A percentile compares a stretch with the other conserved stretches of the same genome.
phyloP scores from a whole-genome alignment of 2,329 filamentous ascomycete species.

The Cercospora sp. region DNA sequence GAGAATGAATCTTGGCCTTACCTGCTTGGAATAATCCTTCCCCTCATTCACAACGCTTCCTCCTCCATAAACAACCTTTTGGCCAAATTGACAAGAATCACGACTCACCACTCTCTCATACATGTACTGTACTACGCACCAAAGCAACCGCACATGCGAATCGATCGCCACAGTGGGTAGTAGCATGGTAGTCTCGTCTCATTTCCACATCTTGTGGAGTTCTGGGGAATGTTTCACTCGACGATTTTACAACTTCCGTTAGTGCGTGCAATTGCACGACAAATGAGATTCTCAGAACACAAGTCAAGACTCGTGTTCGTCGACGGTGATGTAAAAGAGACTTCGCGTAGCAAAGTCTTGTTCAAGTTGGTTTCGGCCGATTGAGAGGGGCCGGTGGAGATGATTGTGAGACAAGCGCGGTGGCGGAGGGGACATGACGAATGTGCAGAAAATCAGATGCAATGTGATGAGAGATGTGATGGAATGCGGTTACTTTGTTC shows the following conservation, averaged over 20 bases:
- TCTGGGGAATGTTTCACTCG: constrained; percentile 1
- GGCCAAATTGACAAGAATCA: not conserved
- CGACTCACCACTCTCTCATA: not conserved
- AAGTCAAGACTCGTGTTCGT: not conserved
- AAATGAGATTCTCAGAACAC: not conserved
- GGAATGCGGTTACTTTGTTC: not conserved
- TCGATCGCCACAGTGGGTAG: not conserved
- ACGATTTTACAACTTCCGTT: constrained; percentile 1
- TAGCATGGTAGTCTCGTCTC: not conserved
- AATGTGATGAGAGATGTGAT: not conserved
- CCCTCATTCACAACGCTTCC: not conserved
- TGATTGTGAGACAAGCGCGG: not conserved
- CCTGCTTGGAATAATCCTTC: not conserved
- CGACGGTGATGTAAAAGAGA: not conserved
- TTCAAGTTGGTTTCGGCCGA: not conserved
- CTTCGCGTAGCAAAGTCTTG: not conserved
- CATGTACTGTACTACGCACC: not conserved
- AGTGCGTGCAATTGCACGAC: not conserved
- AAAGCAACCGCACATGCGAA: not conserved
- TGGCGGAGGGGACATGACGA: not conserved
- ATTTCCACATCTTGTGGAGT: not conserved
- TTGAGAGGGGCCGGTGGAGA: not conserved
- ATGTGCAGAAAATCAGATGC: not conserved
- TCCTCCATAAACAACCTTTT: not conserved
- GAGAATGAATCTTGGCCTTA: not conserved